Evolutionary conservation across 2,329 filamentous ascomycete genomes (phyloP), one percentile per base, ranked within the genome.

Genomic region (Microdochium paspali): DNA sequence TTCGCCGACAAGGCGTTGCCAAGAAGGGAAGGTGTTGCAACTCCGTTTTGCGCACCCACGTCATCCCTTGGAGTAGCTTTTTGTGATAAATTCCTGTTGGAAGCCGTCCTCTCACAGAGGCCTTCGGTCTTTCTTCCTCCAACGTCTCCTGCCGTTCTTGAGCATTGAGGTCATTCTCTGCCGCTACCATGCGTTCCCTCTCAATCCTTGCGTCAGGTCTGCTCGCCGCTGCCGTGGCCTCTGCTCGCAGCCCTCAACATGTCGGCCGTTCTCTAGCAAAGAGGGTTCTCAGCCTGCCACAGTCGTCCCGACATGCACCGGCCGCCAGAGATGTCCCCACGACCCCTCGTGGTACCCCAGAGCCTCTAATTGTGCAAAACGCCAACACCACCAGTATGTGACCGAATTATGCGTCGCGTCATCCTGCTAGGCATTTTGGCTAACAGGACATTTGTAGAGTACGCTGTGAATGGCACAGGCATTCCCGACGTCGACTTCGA

Each of bases 401-500:
- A 21, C 10, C 35, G 12, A 21, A 7, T 40, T 4, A 28, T 28
- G n/a, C n/a, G 7, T 28, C 35, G n/a, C 23, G 35, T 21, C 35
- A 12, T 40, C 35, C 18, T 20, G 5, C 18, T 12, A 6, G 15
- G 35, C 35, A 21, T 20, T 21, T 21, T 40, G 10, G 12, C 35
- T 40, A 40, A 40, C 35, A 20, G 23, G 23, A 20, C 35, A 40
- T 40, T 21, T 12, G 18, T 21, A 68, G 80, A 72, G 50, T 84
- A 78, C 52, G 71, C 70, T 39, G 76, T 84, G 46, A 77, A 85
- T 58, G 77, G 82, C 25, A 73, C 69, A 1, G 70, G 66, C 1
- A 72, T 86, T 47, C 83, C 83, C 2, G 78, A 84, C 15, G 79
- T 86, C 2, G 61, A 74, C 45, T 86, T 82, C 53, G 80, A 86